phyloP scores from a whole-genome alignment of 805 yeast genomes.

The Ogataea minuta region DNA sequence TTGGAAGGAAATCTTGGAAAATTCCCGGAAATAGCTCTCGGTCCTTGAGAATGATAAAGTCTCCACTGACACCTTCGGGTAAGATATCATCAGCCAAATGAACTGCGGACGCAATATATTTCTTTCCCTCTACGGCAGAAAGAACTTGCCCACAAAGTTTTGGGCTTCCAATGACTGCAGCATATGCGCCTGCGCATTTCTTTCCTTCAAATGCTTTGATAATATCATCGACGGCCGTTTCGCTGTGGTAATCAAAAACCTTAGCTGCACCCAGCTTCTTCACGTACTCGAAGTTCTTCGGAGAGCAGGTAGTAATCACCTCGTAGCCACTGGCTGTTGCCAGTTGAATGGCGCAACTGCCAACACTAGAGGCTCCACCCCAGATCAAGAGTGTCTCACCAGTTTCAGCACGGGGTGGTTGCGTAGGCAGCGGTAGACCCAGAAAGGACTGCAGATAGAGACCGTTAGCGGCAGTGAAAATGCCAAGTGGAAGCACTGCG shows the following conservation, averaged over 20 bases:
- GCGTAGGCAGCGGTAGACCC: too few relatives aligned
- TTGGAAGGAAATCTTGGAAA: background rate
- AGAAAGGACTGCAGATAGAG: too few relatives aligned
- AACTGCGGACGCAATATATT: background rate
- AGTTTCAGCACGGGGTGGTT: too few relatives aligned
- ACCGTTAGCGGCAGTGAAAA: too few relatives aligned
- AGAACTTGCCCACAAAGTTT: slow-evolving; percentile 1
- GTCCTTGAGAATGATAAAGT: background rate
- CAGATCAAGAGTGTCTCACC: slow-evolving; percentile 10
- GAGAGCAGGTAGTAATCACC: slow-evolving; percentile 14
- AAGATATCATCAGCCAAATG: background rate
- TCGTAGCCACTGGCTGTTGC: slow-evolving; percentile 14
- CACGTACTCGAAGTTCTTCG: slow-evolving; percentile 7
- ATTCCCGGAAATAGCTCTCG: background rate
- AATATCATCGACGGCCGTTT: slow-evolving; percentile 5
- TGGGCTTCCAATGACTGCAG: slow-evolving; percentile 26
- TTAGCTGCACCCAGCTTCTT: slow-evolving; percentile 12
- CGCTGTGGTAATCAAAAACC: slow-evolving; percentile 13
- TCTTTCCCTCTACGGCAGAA: background rate
- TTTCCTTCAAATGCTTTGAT: slow-evolving; percentile 6
- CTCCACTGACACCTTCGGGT: background rate
- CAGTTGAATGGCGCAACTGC: slow-evolving; percentile 13
- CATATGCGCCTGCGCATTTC: slow-evolving; percentile 11
- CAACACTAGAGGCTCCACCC: slow-evolving; percentile 15
- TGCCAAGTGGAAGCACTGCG: too few relatives aligned